Conservation (phyloP, 1,139 yeast genomes). For the Nakaseomyces kungkrabaensis region DNA sequence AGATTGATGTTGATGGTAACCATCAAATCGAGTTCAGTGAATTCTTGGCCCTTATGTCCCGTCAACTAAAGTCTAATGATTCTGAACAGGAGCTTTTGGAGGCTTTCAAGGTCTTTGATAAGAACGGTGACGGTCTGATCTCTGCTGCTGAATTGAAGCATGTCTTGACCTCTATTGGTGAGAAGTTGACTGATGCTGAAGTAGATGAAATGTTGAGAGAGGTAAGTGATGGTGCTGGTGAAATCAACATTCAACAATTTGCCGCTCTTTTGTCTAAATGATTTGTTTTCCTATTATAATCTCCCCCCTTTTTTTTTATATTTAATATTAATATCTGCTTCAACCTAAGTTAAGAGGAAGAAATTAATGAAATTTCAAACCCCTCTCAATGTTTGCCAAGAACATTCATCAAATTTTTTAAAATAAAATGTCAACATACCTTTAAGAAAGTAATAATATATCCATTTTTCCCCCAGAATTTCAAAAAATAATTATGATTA, state of each 20-base stretch:
- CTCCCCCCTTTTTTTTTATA: background rate
- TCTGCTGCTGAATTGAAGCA: conserved; percentile 94
- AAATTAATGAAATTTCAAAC: too few species aligned
- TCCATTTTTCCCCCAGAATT: background rate
- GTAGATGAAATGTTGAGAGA: conserved; percentile 95
- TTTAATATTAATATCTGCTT: background rate
- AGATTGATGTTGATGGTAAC: conserved; percentile 90
- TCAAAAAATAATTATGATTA: background rate
- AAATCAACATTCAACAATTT: conserved; percentile 91
- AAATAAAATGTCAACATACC: background rate
- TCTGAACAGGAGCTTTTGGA: conserved; percentile 94
- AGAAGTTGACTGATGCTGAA: conserved; percentile 88
- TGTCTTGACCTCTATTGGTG: conserved; percentile 94
- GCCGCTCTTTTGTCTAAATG: conserved; percentile 57
- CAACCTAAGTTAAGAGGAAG: too few species aligned
- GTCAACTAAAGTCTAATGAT: conserved; percentile 94
- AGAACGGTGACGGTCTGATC: conserved; percentile 91
- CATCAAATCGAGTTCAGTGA: conserved; percentile 91
- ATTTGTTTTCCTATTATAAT: background rate
- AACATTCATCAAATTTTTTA: background rate
- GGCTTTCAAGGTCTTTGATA: conserved; percentile 87
- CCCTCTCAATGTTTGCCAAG: background rate
- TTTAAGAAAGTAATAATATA: background rate
- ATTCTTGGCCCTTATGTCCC: conserved; percentile 59
- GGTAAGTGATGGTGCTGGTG: conserved; percentile 93